Base-by-base conservation (phyloP, 1,284 basidiomycete genomes). In the Ceratobasidium sp. region DNA sequence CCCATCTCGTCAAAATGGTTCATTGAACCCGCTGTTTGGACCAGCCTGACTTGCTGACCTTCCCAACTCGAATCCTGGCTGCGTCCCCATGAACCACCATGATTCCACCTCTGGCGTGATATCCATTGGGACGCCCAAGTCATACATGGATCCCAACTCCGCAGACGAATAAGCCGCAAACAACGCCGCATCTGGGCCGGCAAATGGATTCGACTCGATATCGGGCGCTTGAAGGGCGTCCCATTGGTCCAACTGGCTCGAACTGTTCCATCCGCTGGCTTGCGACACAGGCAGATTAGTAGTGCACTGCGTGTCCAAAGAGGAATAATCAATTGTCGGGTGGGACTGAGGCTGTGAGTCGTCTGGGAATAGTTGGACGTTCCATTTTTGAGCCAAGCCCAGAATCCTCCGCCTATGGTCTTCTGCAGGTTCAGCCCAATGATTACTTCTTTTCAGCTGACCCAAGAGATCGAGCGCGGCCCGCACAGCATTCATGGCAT, bases 401-500 rank as follows among this genome's bases (percentile, higher is more conserved):
- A 47, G 43, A 40, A 65, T 53, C 29, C 62, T 52, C 15, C 38
- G n/a, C n/a, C 50, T 50, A 15, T 47, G 38, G 43, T 65, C 62
- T 25, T 65, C 62, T n/a, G 62, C 62, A 8, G 49, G 34, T 5
- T 42, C 49, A 3, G 31, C 49, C 49, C 62, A 65, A 50, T 53
- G 53, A 22, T 40, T 12, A 38, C 62, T 53, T 29, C 22, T 32
- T 35, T 65, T 27, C 12, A 65, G 35, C 22, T 35, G 49, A 20
- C 53, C 62, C 22, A 65, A 25, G 35, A 53, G 53, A 3, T 13
- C 38, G 5, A 65, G 27, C 32, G 35, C 62, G 20, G 32, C 31
- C 27, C 38, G 62, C 31, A 65, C 62, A 12, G 35, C 62, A n/a
- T 65, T 52, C 49, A 65, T 65, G 7, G 62, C 35, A 20, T 42